These are phyloP conservation scores for Setaria italica DNA, from an alignment of 202 grass and related monocot genomes.

Conservation along the genomic window DNA sequence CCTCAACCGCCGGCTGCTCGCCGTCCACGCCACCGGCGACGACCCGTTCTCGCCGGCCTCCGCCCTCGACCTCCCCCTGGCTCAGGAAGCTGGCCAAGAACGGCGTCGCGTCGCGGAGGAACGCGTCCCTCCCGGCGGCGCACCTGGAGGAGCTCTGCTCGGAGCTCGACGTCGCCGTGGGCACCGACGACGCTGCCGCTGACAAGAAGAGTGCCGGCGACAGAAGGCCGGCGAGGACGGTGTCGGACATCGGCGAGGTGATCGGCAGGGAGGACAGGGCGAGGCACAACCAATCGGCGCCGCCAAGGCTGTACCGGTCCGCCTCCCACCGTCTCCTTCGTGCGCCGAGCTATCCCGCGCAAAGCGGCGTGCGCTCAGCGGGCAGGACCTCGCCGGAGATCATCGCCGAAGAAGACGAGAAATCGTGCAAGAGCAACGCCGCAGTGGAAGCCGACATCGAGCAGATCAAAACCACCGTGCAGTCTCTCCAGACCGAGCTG, in stretches of 20 bases:
- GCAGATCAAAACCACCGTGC: conserved; percentile 48
- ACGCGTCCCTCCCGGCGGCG: conserved; percentile 45
- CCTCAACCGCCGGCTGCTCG: conserved; percentile 60
- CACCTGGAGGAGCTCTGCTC: conserved; percentile 52
- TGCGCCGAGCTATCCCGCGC: conserved; percentile 32
- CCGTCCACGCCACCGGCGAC: conserved; percentile 39
- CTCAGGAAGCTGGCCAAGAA: conserved; percentile 44
- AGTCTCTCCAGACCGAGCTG: conserved; percentile 40
- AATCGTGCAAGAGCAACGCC: not conserved
- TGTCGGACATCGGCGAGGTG: conserved; percentile 46
- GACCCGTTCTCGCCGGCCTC: not conserved
- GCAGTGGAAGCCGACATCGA: conserved; percentile 38
- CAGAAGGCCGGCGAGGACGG: conserved; percentile 44
- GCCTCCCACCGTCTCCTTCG: conserved; percentile 44
- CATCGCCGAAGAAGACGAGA: conserved; percentile 47
- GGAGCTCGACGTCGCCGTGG: conserved; percentile 9
- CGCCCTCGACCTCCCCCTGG: conserved; percentile 50
- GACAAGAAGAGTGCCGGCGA: not conserved
- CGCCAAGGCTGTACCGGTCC: conserved; percentile 39
- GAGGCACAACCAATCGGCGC: conserved; percentile 1
- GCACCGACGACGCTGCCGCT: not conserved
- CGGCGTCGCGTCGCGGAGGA: conserved; percentile 31
- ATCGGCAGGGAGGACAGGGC: conserved; percentile 39
- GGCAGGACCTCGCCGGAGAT: conserved; percentile 47
- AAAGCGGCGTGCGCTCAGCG: not conserved